A percentile compares a stretch with the other conserved stretches of the same genome.
These are phyloP conservation scores for Pythium volutum DNA, from an alignment of 352 stramenopile species.

Conservation along the genomic window DNA sequence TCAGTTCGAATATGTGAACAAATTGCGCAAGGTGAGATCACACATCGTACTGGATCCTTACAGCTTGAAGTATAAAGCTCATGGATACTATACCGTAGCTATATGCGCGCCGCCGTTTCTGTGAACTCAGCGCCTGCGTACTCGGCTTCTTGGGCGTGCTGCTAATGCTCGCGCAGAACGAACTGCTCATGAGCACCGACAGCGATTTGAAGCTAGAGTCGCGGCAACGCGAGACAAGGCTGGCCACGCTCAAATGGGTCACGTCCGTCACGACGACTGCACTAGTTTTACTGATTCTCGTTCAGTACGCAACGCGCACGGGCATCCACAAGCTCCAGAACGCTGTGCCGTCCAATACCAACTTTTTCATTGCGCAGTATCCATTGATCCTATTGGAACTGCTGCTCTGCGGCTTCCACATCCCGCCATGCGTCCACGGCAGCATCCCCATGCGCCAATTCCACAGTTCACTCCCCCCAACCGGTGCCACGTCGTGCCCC, in stretches of 20 bases:
- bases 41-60: not conserved
- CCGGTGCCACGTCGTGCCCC: constrained; percentile 20
- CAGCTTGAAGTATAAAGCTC: not conserved
- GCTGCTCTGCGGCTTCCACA: constrained; percentile 58
- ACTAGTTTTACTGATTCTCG: constrained; percentile 42
- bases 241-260: constrained; percentile 39
- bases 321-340: constrained; percentile 58
- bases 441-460: constrained; percentile 45
- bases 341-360: constrained; percentile 27
- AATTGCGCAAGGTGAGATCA: constrained; percentile 33
- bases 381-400: constrained; percentile 50
- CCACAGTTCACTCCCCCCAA: constrained; percentile 30
- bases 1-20: constrained; percentile 26
- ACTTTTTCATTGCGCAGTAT: constrained; percentile 27
- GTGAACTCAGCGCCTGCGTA: constrained; percentile 48
- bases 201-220: not conserved
- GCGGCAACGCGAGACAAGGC: not conserved
- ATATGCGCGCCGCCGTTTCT: constrained; percentile 42
- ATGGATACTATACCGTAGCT: constrained; percentile 30
- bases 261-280: constrained; percentile 36
- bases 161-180: constrained; percentile 72
- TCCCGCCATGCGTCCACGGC: constrained; percentile 46
- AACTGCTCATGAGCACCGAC: constrained; percentile 32
- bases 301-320: constrained; percentile 44
- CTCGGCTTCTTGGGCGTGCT: constrained; percentile 45